These are phyloP conservation scores for Stagonosporopsis chrysanthemi DNA, from an alignment of 2,329 filamentous ascomycete genomes.

Conservation along the genomic window DNA sequence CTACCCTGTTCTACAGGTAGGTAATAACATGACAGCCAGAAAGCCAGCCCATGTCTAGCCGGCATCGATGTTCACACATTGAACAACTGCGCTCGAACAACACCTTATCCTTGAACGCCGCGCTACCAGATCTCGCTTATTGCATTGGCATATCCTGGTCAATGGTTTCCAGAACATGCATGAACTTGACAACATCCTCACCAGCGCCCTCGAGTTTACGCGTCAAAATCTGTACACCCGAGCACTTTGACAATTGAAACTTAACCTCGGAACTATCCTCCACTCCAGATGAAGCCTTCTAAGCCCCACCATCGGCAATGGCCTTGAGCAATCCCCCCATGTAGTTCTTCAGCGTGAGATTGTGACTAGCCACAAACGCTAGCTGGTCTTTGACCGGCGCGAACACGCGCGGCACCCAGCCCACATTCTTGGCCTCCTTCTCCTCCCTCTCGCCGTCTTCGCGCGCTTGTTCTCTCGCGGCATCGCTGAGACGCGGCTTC, in stretches of 20 bases:
- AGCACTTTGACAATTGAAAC: not conserved
- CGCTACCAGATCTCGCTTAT: constrained; percentile 1
- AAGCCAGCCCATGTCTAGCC: not conserved
- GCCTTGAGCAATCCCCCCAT: constrained; percentile 48
- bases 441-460: constrained; percentile 52
- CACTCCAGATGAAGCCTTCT: not conserved
- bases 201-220: not conserved
- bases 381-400: constrained; percentile 69
- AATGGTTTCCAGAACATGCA: not conserved
- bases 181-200: not conserved
- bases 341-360: constrained; percentile 55
- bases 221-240: not conserved
- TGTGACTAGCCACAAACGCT: constrained; percentile 75
- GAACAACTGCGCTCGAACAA: not conserved
- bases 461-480: constrained; percentile 37
- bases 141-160: not conserved
- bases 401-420: constrained; percentile 74
- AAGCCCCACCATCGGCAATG: constrained; percentile 44
- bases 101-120: constrained; percentile 12
- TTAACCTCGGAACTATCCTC: not conserved
- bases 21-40: constrained; percentile 10
- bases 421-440: constrained; percentile 59
- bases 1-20: constrained; percentile 5
- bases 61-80: not conserved
- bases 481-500: constrained; percentile 46